Base-by-base conservation (phyloP, 306 rosid genomes). In the Quercus engelmannii region DNA sequence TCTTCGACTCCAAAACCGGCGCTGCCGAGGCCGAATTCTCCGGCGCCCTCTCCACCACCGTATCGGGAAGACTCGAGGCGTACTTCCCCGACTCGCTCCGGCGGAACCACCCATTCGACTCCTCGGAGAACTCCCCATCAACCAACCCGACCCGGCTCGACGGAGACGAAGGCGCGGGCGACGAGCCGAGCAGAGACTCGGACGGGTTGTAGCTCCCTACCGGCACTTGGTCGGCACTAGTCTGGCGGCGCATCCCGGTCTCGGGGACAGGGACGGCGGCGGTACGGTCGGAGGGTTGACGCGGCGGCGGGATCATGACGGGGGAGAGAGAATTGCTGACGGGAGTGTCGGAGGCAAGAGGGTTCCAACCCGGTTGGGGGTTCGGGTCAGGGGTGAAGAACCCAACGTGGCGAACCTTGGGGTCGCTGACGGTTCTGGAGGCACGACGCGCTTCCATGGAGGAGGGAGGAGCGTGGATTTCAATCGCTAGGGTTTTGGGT, bases 391-490 rank as follows among this genome's bases (percentile, higher is more conserved):
- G 89, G 19, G 92, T 73, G 86, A 86, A 84, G 87, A 92, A 92
- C 23, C 94, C 98, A 20, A 94, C 94, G 67, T 77, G 94, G 75
- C 93, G 90, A 77, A 93, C 83, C 82, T 86, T 91, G 26, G 96
- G 98, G 77, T 92, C 92, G 80, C 73, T 78, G 26, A 82, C 74
- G 21, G 86, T 21, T 9, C 93, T 89, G 26, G 93, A 77, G 75
- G 55, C 65, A 12, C 91, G 94, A 74, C 88, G 90, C 72, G 88
- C 76, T 73, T 91, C 95, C 98, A 93, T 93, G 86, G 56, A 49
- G 52, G 17, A 6, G 43, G 10, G 10, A 41, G 46, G 55, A 55
- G 80, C 52, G 68, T 70, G 75, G 43, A 55, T 38, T 71, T 51
- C 69, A 76, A 73, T 15, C 64, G 70, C 75, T 67, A 63, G 58